Evolutionary conservation across 805 yeast species (phyloP), one percentile per base, ranked within the genome.

Genomic region (Suhomyces prunicola): DNA sequence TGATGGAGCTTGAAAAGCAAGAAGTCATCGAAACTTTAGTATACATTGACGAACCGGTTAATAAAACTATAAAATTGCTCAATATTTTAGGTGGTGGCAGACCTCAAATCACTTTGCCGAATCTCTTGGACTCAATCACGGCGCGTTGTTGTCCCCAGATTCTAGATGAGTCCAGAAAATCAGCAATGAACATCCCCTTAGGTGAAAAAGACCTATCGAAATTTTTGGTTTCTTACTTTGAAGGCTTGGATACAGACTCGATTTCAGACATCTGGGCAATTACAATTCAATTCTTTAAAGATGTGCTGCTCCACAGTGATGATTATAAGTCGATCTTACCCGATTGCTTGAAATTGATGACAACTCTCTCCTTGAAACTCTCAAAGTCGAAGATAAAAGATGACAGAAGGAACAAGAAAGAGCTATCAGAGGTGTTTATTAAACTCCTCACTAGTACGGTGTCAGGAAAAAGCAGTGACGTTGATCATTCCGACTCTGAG

Each of bases 61-160:
- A 4, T 47, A 52, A 65, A 7, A 63, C 62, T 24, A 79, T 84
- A 60, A 87, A 85, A 58, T 62, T 89, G 1, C 67, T 89, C n/a
- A 90, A 88, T 65, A 85, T 88, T 2, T 70, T 92, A 47, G 97
- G 92, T 69, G 93, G 94, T 0, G 87, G 96, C 6, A 82, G 88
- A 57, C 88, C 96, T 0, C 88, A 84, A 52, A 61, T 82, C 5
- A 87, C 96, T 0, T 71, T 90, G 12, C 92, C 96, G 0, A 79
- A 81, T 59, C 70, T 91, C 4, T 74, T 89, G 58, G 76, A 81
- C 52, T 74, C 88, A 0, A 74, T 87, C 31, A 63, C 68, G 22
- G 71, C 83, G 8, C 71, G 87, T 54, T 72, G 81, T 50, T 61
- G 65, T 29, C 74, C 78, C 0, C 66, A 61, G 47, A 19, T 63